phyloP scores from a whole-genome alignment of 257 asterid species.

The Salvia rosmarinus region DNA sequence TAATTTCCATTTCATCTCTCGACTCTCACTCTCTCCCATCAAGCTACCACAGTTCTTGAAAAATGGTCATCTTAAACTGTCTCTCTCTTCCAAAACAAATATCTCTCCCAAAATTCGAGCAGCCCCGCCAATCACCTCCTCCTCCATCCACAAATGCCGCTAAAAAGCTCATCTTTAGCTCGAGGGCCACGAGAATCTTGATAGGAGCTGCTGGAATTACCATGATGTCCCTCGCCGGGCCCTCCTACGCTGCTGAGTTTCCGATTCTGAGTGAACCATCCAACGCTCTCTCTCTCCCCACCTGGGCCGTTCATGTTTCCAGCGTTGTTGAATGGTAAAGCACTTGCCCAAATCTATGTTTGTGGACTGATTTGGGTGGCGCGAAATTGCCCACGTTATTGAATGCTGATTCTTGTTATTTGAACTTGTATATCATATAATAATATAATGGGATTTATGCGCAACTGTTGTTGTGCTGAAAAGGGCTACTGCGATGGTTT shows the following conservation, averaged over 20 bases:
- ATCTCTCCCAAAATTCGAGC: slow-evolving; percentile 35
- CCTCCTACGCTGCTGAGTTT: slow-evolving; percentile 57
- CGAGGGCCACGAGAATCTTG: slow-evolving; percentile 41
- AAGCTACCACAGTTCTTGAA: not conserved
- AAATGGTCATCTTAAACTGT: slow-evolving; percentile 43
- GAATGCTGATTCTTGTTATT: not conserved
- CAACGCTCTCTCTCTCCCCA: slow-evolving; percentile 91
- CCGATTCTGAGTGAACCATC: slow-evolving; percentile 69
- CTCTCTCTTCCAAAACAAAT: slow-evolving; percentile 37
- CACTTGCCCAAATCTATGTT: not conserved
- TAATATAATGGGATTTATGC: not conserved
- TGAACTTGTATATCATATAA: too few species aligned
- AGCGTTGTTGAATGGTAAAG: slow-evolving; percentile 93
- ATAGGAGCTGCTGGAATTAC: slow-evolving; percentile 70
- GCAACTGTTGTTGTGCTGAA: slow-evolving; percentile 11
- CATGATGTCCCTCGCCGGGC: slow-evolving; percentile 51
- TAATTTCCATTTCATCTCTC: too few species aligned
- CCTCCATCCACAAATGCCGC: slow-evolving; percentile 32
- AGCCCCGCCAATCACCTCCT: slow-evolving; percentile 22
- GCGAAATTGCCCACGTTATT: not conserved
- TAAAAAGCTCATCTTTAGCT: slow-evolving; percentile 28
- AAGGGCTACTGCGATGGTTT: slow-evolving; percentile 92
- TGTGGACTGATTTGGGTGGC: not conserved
- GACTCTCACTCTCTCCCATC: too few species aligned
- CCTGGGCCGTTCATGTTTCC: slow-evolving; percentile 95